Conservation (phyloP, 225 moss, liverwort and hornwort genomes). For the Lunularia cruciata region DNA sequence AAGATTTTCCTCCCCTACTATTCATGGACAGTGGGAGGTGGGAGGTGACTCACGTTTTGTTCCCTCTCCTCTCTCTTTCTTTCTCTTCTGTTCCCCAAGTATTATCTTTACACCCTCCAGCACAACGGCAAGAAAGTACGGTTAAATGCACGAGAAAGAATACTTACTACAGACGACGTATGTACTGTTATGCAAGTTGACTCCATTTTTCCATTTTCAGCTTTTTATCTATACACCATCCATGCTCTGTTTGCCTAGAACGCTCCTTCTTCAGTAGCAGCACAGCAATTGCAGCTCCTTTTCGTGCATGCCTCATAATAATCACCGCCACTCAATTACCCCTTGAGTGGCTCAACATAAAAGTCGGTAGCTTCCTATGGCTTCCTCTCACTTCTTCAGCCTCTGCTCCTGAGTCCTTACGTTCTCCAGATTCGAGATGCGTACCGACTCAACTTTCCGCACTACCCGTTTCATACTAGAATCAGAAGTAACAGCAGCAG, state of each 20-base stretch:
- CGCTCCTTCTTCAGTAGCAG: not conserved
- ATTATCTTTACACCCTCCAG: too few relatives aligned
- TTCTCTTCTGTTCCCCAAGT: not conserved
- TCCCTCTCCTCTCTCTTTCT: not conserved
- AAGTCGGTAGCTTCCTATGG: not conserved
- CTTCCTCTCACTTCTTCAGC: not conserved
- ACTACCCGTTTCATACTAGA: not conserved
- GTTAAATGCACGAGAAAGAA: too few relatives aligned
- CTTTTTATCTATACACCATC: not conserved
- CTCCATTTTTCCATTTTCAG: not conserved
- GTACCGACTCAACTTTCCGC: not conserved
- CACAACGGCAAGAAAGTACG: not conserved
- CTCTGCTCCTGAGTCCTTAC: not conserved
- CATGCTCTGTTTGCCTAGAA: not conserved
- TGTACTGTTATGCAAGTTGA: not conserved
- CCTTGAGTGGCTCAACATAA: not conserved
- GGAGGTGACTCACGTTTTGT: slow-evolving; percentile 3
- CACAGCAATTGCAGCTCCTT: not conserved
- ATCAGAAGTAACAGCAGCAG: not conserved
- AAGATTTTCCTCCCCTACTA: not conserved
- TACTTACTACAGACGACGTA: not conserved
- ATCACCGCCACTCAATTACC: not conserved
- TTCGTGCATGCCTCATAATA: not conserved
- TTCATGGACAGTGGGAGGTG: not conserved
- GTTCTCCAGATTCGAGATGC: too few relatives aligned